Evolutionary conservation across 2,329 filamentous ascomycete genomes (phyloP).

Genomic region (Colletotrichum viniferum): DNA sequence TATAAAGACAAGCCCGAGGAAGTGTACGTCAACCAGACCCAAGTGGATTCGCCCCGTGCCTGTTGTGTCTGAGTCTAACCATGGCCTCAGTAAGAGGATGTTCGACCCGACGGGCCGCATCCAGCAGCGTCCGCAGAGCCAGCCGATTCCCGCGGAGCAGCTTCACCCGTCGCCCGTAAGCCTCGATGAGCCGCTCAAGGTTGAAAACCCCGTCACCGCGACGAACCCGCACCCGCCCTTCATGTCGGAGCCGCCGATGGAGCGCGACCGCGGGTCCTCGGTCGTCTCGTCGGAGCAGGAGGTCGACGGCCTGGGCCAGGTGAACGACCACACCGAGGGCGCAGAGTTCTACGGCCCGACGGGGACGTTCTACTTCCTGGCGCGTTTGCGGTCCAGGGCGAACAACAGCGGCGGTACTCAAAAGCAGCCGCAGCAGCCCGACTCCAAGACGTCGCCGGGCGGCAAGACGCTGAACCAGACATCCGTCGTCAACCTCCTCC

Average conservation of each 20-base stretch:
- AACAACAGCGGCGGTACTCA: conserved; percentile 2
- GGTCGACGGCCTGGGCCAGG: conserved; percentile 16
- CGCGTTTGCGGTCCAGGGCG: conserved; percentile 12
- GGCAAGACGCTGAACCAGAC: conserved; percentile 3
- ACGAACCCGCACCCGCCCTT: not conserved
- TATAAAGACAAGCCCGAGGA: conserved; percentile 1
- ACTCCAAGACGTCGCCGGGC: not conserved
- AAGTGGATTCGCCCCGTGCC: not conserved
- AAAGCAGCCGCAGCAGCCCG: not conserved
- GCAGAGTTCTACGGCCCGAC: conserved; percentile 22
- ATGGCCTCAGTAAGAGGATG: not conserved
- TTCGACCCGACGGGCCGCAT: not conserved
- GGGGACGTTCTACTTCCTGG: conserved; percentile 20
- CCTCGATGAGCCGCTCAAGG: conserved; percentile 12
- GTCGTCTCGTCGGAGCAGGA: conserved; percentile 9
- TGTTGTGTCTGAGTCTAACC: not conserved
- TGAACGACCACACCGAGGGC: conserved; percentile 20
- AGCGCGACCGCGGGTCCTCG: not conserved
- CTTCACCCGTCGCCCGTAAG: conserved; percentile 9
- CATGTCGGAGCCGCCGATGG: not conserved
- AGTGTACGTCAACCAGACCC: not conserved
- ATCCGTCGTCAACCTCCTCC: conserved; percentile 23
- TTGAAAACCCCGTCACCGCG: not conserved
- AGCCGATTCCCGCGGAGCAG: not conserved
- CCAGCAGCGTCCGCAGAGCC: not conserved